phyloP scores from a whole-genome alignment of 2,329 filamentous ascomycete genomes.

The Aurifilum marmelostoma region DNA sequence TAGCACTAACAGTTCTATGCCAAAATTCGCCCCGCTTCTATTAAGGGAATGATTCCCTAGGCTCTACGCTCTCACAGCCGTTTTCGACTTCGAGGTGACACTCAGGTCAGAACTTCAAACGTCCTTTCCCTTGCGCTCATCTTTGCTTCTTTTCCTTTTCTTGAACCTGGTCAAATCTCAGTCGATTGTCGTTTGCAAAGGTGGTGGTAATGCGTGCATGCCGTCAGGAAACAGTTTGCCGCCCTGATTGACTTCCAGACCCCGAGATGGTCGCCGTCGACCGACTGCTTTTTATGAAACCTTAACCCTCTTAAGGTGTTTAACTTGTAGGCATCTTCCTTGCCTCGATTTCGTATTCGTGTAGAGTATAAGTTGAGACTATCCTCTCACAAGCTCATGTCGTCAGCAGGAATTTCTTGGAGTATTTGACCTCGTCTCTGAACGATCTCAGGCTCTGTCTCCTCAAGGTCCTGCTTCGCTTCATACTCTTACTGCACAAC shows the following conservation, averaged over 20 bases:
- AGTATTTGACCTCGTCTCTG: not conserved
- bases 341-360: not conserved
- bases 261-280: slow-evolving; percentile 1
- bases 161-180: not conserved
- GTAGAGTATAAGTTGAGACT: not conserved
- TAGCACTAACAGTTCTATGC: not conserved
- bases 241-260: not conserved
- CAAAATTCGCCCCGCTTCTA: not conserved
- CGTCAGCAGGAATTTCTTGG: not conserved
- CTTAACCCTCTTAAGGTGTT: not conserved
- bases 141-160: not conserved
- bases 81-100: not conserved
- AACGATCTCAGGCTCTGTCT: not conserved
- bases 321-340: not conserved
- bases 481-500: not conserved
- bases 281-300: not conserved
- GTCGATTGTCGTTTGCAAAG: not conserved
- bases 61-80: not conserved
- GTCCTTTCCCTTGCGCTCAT: not conserved
- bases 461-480: not conserved
- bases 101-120: not conserved
- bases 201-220: not conserved
- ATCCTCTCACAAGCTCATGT: not conserved
- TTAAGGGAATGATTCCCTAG: not conserved
- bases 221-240: not conserved